Base-by-base conservation (phyloP, 495 filamentous ascomycete species). In the Talaromyces thailandensis region DNA sequence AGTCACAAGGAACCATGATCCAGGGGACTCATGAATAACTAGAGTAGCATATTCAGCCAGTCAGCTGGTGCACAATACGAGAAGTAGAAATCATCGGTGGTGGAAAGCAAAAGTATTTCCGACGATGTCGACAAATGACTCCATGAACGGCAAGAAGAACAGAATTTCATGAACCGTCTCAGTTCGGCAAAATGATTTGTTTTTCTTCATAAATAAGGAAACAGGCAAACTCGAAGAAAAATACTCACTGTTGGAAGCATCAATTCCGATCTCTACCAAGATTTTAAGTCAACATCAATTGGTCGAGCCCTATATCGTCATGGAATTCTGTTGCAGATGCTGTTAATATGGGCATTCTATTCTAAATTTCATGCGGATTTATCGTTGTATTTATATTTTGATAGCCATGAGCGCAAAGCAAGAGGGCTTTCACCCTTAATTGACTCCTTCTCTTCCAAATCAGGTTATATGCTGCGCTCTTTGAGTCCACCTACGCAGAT, bases 71-170 rank as follows among this genome's bases (percentile, higher is more conserved):
- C 7, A 6, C 43, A 48, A 48, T 9, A 18, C 9, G 7, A 48
- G 8, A 48, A 9, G 8, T 3, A n/a, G 6, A 43, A 43, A 3
- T 21, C n/a, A 48, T 48, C 6, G 16, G 43, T 48, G n/a, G 43
- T 8, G 6, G 11, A 14, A 48, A 21, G 16, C n/a, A 9, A 48
- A 48, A 8, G n/a, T 18, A 21, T 48, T 51, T 53, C 50, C 14
- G 50, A 53, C 50, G 50, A 53, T 53, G 50, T 53, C 50, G 50
- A 53, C 50, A 53, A 48, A 12, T 53, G 25, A 53, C 50, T 53
- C 50, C 50, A 53, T 53, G 11, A 26, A 53, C 50, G 24, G 24
- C 50, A 53, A 53, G 50, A 53, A 53, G 50, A 26, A 26, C 23
- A 53, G 43, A 53, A 28, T 53, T 53, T 26, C 50, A 28, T 53